Evolutionary conservation across 139 green algal genomes (phyloP).

Genomic region (Nannochloris sp.): DNA sequence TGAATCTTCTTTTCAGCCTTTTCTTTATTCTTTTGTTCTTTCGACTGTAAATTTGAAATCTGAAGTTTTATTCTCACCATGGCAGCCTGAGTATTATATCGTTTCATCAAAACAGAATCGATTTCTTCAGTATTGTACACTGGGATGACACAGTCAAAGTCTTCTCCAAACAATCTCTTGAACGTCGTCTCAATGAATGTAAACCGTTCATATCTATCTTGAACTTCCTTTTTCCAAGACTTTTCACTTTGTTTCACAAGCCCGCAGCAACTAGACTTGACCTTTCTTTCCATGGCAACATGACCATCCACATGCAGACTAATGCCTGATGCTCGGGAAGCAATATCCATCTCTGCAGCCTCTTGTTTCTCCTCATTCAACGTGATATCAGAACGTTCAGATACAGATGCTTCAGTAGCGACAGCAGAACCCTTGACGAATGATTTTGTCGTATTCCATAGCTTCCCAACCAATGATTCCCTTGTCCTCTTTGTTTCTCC

Average conservation of each 20-base stretch:
- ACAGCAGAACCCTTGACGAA: no score
- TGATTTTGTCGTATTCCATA: no score
- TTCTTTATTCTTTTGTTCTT: slow-evolving; percentile 23
- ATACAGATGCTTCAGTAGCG: no score
- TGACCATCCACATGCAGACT: no score
- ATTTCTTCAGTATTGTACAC: slow-evolving; percentile 22
- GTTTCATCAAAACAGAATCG: slow-evolving; percentile 3
- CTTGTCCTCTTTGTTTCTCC: no score
- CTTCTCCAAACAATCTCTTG: slow-evolving; percentile 37
- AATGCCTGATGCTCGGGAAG: no score
- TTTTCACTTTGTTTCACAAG: not conserved
- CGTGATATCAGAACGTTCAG: no score
- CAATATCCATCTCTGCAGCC: no score
- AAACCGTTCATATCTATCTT: not conserved
- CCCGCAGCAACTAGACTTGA: not conserved
- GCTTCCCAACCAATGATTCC: no score
- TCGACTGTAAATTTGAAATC: slow-evolving; percentile 22
- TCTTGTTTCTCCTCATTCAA: no score
- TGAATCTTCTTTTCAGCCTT: slow-evolving; percentile 6
- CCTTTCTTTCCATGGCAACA: not conserved
- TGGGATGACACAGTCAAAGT: slow-evolving; percentile 49
- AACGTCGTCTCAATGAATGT: not conserved
- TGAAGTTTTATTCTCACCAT: slow-evolving; percentile 26
- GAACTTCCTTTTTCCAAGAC: not conserved
- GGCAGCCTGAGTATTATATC: slow-evolving; percentile 35